phyloP scores from a whole-genome alignment of 768 basidiomycete species.

The Lactarius sp. region DNA sequence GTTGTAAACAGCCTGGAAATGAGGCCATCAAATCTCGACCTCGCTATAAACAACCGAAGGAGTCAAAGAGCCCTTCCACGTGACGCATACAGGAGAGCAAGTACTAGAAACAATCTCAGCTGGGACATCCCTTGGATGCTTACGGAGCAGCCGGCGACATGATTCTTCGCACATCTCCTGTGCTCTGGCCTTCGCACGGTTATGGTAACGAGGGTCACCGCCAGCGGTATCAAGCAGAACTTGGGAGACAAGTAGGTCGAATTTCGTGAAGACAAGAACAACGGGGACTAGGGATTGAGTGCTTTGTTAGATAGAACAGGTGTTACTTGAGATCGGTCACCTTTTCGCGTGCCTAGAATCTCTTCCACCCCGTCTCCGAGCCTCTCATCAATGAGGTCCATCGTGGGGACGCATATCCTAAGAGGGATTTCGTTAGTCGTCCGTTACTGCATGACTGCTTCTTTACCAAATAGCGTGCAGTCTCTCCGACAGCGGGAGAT shows the following conservation, averaged over 20 bases:
- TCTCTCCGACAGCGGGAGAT: neutral
- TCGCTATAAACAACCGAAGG: neutral
- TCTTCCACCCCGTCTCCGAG: constrained; percentile 4
- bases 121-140: neutral
- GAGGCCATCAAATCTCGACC: neutral
- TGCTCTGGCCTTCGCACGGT: neutral
- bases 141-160: neutral
- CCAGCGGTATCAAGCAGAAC: neutral
- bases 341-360: neutral
- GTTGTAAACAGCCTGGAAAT: neutral
- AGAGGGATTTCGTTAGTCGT: neutral
- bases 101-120: constrained; percentile 10
- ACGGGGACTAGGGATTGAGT: neutral
- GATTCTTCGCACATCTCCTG: neutral
- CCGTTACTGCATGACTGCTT: neutral
- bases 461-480: constrained; percentile 13
- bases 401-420: constrained; percentile 12
- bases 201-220: neutral
- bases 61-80: neutral
- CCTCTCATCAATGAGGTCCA: neutral
- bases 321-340: neutral
- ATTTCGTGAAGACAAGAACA: constrained; percentile 11
- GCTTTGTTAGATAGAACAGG: too few relatives aligned
- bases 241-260: neutral
- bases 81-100: neutral